These are phyloP conservation scores for Colletotrichum sp. DNA, from an alignment of 2,329 filamentous ascomycete species.

Conservation along the genomic window DNA sequence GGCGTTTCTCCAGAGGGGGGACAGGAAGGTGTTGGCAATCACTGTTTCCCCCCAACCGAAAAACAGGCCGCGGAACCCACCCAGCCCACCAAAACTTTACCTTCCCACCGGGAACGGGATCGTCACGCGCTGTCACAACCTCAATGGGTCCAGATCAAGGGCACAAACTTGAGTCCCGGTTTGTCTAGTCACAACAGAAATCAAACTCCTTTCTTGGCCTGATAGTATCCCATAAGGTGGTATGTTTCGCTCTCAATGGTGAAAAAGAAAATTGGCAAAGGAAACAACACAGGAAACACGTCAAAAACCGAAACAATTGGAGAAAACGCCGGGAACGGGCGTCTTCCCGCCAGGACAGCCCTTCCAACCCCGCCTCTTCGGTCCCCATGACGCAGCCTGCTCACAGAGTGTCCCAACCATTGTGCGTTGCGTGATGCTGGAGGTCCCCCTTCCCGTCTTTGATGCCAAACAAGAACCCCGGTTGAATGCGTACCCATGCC, in stretches of 20 bases:
- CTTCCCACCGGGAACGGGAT: neutral
- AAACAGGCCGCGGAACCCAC: neutral
- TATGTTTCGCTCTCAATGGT: slow-evolving; percentile 9
- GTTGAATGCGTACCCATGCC: slow-evolving; percentile 12
- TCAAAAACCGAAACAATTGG: neutral
- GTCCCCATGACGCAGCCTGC: neutral
- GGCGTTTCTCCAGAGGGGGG: neutral
- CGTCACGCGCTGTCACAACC: neutral
- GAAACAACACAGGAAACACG: neutral
- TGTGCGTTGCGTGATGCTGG: slow-evolving; percentile 1
- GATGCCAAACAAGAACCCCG: slow-evolving; percentile 16
- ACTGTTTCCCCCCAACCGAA: neutral
- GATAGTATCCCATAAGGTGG: slow-evolving; percentile 6
- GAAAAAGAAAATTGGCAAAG: neutral
- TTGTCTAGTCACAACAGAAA: neutral
- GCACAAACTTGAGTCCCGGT: neutral
- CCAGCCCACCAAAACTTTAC: neutral
- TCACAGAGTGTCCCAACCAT: neutral
- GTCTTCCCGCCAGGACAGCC: neutral
- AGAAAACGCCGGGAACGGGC: neutral
- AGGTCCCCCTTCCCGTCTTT: slow-evolving; percentile 4
- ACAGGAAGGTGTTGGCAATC: neutral
- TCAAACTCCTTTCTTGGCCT: slow-evolving; percentile 18
- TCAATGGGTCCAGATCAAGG: neutral
- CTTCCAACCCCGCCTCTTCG: neutral